A percentile compares a stretch with the other conserved stretches of the same genome.
phyloP scores from a whole-genome alignment of 2,329 filamentous ascomycete genomes.

The Verticillium longisporum region DNA sequence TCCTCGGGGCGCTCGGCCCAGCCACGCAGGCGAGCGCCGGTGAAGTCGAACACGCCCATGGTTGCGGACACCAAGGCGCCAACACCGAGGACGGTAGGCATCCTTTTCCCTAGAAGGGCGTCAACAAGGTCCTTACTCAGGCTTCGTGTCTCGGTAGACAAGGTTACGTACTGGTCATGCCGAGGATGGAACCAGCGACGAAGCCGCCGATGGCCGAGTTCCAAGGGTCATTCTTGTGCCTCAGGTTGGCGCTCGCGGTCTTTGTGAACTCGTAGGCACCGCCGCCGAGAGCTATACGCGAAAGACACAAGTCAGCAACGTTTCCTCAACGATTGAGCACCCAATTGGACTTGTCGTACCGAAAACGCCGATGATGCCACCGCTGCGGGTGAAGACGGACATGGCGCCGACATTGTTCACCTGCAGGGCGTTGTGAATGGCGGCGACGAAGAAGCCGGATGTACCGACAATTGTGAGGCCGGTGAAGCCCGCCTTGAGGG shows the following conservation, averaged over 20 bases:
- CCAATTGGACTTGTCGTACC: constrained; percentile 4
- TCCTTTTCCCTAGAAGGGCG: constrained; percentile 34
- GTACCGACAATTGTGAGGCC: constrained; percentile 58
- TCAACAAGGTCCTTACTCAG: neutral
- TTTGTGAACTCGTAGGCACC: constrained; percentile 73
- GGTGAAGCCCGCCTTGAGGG: constrained; percentile 59
- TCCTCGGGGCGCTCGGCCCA: constrained; percentile 44
- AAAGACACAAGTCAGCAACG: neutral
- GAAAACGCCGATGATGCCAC: constrained; percentile 55
- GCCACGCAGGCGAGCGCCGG: constrained; percentile 51
- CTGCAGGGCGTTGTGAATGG: constrained; percentile 79
- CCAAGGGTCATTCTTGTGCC: constrained; percentile 73
- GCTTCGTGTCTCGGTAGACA: neutral
- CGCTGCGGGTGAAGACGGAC: constrained; percentile 74
- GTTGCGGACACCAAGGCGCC: constrained; percentile 49
- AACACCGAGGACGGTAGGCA: constrained; percentile 65
- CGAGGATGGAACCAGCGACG: constrained; percentile 64
- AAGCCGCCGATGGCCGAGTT: constrained; percentile 74
- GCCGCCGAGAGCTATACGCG: constrained; percentile 58
- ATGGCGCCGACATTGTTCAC: constrained; percentile 75
- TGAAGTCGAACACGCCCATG: constrained; percentile 61
- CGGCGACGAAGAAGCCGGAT: constrained; percentile 65
- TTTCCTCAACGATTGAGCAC: neutral
- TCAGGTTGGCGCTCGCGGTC: constrained; percentile 73
- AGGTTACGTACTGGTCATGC: constrained; percentile 59